A percentile compares a stretch with the other conserved stretches of the same genome.
phyloP scores from a whole-genome alignment of 1,284 basidiomycete genomes.

The Schizophyllum amplum region DNA sequence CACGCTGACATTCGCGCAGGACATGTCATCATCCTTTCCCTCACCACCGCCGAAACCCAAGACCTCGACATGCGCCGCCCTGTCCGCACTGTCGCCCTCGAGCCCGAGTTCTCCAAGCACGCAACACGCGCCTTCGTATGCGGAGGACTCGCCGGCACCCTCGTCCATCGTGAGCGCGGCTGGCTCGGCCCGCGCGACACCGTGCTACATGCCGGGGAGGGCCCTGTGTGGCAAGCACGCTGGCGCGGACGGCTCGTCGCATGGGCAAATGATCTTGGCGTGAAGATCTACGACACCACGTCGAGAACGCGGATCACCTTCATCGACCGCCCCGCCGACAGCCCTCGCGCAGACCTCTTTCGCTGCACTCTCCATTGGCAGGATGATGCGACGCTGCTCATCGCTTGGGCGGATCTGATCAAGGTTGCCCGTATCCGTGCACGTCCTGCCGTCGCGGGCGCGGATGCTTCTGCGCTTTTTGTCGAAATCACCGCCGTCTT shows the following conservation, averaged over 20 bases:
- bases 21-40: constrained; percentile 83
- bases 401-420: constrained; percentile 93
- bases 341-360: constrained; percentile 89
- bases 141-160: constrained; percentile 86
- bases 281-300: constrained; percentile 87
- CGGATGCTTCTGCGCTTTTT: constrained; percentile 44
- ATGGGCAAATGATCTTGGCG: constrained; percentile 94
- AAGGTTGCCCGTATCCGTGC: constrained; percentile 81
- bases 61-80: constrained; percentile 91
- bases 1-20: constrained; percentile 36
- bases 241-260: constrained; percentile 88
- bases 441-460: constrained; percentile 34
- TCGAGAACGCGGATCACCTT: constrained; percentile 80
- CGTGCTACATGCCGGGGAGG: constrained; percentile 81
- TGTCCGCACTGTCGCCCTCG: constrained; percentile 84
- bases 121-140: constrained; percentile 84
- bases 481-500: constrained; percentile 91
- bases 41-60: constrained; percentile 78
- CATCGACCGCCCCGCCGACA: constrained; percentile 75
- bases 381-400: constrained; percentile 82
- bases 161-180: constrained; percentile 88
- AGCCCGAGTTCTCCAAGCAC: constrained; percentile 84
- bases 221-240: constrained; percentile 87
- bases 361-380: constrained; percentile 91
- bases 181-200: constrained; percentile 96